Evolutionary conservation across 139 green algal genomes (phyloP).

Genomic region (Coelastrella sp.): DNA sequence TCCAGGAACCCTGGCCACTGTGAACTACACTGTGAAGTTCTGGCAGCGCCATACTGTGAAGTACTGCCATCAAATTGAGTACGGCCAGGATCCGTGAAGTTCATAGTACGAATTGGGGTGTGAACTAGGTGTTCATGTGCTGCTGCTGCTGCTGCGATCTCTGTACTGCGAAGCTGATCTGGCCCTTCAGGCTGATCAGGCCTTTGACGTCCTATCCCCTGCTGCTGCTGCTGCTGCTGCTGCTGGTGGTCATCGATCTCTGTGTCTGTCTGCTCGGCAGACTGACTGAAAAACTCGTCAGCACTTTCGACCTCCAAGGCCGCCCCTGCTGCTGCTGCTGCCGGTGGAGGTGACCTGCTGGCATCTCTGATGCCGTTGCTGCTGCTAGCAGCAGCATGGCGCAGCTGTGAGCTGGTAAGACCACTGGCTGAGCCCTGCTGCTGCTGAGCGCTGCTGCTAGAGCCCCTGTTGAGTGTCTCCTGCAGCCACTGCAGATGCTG

Average conservation of each 20-base stretch:
- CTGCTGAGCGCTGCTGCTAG: background rate
- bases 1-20: no score
- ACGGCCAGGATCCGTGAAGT: background rate
- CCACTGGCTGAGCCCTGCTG: background rate
- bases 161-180: background rate
- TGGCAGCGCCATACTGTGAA: no score
- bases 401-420: background rate
- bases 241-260: background rate
- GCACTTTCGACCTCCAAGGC: background rate
- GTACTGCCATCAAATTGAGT: no score
- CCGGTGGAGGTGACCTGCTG: background rate
- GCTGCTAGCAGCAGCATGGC: background rate
- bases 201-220: background rate
- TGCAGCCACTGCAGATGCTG: constrained; percentile 15
- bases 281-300: background rate
- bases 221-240: constrained; percentile 29
- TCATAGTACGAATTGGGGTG: background rate
- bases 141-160: constrained; percentile 4
- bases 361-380: background rate
- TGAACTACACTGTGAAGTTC: no score
- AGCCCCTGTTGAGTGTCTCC: background rate
- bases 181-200: no score
- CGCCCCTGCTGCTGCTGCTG: background rate
- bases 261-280: background rate
- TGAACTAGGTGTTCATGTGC: background rate